A percentile compares a stretch with the other conserved stretches of the same genome.
Conservation (phyloP, 441 rosid genomes). For the Erysimum cheiri region DNA sequence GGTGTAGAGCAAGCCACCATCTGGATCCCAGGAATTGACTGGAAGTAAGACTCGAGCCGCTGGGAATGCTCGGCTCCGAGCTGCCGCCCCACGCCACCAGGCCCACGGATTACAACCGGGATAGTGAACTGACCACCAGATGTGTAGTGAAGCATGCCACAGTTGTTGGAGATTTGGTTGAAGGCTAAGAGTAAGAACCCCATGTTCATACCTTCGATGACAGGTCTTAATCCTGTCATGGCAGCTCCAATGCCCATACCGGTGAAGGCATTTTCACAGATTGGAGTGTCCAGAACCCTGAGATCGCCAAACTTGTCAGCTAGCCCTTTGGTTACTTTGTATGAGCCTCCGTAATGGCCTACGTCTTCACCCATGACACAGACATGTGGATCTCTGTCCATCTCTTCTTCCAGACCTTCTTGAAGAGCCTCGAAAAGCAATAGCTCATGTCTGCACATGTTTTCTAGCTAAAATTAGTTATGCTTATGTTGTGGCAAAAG, state of each 20-base stretch:
- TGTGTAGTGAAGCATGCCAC: constrained; percentile 98
- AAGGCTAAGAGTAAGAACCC: constrained; percentile 95
- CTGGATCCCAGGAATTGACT: constrained; percentile 92
- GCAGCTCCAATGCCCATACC: constrained; percentile 99
- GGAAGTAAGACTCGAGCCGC: constrained; percentile 90
- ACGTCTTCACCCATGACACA: constrained; percentile 97
- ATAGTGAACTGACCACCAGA: constrained; percentile 94
- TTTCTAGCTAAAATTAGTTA: constrained; percentile 8
- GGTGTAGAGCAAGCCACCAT: constrained; percentile 98
- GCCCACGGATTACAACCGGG: constrained; percentile 87
- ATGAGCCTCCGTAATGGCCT: constrained; percentile 96
- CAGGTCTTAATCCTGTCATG: constrained; percentile 87
- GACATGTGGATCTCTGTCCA: constrained; percentile 84
- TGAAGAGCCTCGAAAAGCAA: constrained; percentile 84
- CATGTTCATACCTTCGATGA: constrained; percentile 96
- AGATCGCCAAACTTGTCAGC: constrained; percentile 84
- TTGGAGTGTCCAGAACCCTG: constrained; percentile 93
- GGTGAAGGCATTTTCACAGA: constrained; percentile 93
- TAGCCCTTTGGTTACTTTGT: constrained; percentile 84
- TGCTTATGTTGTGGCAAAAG: neutral
- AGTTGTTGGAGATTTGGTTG: constrained; percentile 96
- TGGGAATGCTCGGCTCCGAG: constrained; percentile 97
- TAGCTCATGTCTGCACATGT: constrained; percentile 69
- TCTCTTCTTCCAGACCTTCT: constrained; percentile 97
- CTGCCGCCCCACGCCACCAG: constrained; percentile 96